phyloP scores from a whole-genome alignment of 2,329 filamentous ascomycete genomes.

The Claviceps citrina region DNA sequence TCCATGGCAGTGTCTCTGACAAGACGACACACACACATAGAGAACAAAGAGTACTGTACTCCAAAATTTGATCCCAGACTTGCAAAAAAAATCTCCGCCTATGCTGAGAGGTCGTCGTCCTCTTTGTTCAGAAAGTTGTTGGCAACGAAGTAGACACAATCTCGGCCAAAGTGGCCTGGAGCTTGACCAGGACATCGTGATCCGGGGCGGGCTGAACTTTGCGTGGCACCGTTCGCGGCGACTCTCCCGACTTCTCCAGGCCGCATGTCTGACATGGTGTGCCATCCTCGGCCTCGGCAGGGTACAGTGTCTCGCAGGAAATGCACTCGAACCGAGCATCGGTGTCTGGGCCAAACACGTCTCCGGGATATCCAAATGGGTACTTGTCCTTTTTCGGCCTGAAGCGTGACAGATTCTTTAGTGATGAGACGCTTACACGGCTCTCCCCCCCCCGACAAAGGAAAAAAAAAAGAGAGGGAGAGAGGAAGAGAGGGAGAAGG shows the following conservation, averaged over 20 bases:
- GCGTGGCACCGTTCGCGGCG: slow-evolving; percentile 41
- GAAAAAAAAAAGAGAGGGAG: background rate
- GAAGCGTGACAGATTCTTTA: background rate
- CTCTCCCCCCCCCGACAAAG: too few relatives aligned
- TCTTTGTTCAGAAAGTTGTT: too few relatives aligned
- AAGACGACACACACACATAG: background rate
- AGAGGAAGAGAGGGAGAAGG: background rate
- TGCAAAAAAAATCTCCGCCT: too few relatives aligned
- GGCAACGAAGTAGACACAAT: slow-evolving; percentile 14
- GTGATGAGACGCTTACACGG: too few relatives aligned
- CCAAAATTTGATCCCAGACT: too few relatives aligned
- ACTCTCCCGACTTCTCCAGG: slow-evolving; percentile 43
- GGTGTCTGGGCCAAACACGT: slow-evolving; percentile 38
- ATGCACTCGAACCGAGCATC: slow-evolving; percentile 44
- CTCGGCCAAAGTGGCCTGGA: slow-evolving; percentile 39
- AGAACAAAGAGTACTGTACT: too few relatives aligned
- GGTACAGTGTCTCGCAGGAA: slow-evolving; percentile 45
- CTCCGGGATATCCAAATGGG: slow-evolving; percentile 54
- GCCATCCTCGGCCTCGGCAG: slow-evolving; percentile 32
- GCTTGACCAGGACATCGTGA: slow-evolving; percentile 39
- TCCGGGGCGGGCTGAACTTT: slow-evolving; percentile 47
- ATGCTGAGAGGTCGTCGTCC: too few relatives aligned
- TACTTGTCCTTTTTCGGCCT: slow-evolving; percentile 55
- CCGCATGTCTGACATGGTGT: slow-evolving; percentile 44
- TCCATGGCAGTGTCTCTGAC: background rate